Evolutionary conservation across 1,139 yeast genomes (phyloP).

Genomic region (Martiniozyma asiatica): DNA sequence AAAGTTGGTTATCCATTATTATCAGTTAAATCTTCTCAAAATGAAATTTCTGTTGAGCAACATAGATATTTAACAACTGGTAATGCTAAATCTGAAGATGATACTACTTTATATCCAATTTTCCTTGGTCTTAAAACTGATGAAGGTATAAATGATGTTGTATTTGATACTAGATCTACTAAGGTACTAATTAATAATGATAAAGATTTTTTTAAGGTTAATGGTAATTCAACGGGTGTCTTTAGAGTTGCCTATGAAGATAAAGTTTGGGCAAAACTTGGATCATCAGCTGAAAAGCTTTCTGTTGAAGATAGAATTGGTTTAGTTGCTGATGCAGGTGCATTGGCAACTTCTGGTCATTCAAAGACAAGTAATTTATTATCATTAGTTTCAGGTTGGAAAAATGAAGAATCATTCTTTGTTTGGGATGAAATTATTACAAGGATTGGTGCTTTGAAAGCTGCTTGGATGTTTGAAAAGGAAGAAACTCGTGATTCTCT

Average conservation of each 20-base stretch:
- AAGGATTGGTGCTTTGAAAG: conserved; percentile 39
- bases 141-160: conserved; percentile 51
- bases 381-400: conserved; percentile 34
- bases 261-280: conserved; percentile 35
- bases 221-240: conserved; percentile 53
- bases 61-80: conserved; percentile 49
- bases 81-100: conserved; percentile 25
- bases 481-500: conserved; percentile 43
- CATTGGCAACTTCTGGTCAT: conserved; percentile 52
- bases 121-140: conserved; percentile 60
- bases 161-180: conserved; percentile 52
- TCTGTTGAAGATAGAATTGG: conserved; percentile 57
- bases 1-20: conserved; percentile 47
- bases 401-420: conserved; percentile 41
- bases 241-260: conserved; percentile 56
- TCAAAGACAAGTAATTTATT: conserved; percentile 40
- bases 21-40: conserved; percentile 22
- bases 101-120: conserved; percentile 55
- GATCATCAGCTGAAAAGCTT: conserved; percentile 37
- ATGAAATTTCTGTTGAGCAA: conserved; percentile 31
- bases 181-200: conserved; percentile 7
- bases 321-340: conserved; percentile 51
- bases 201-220: conserved; percentile 42
- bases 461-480: conserved; percentile 64
- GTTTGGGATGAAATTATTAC: conserved; percentile 58